Conservation (phyloP, 192 early-diverging fungal species). For the Backusella parvicylindrica region DNA sequence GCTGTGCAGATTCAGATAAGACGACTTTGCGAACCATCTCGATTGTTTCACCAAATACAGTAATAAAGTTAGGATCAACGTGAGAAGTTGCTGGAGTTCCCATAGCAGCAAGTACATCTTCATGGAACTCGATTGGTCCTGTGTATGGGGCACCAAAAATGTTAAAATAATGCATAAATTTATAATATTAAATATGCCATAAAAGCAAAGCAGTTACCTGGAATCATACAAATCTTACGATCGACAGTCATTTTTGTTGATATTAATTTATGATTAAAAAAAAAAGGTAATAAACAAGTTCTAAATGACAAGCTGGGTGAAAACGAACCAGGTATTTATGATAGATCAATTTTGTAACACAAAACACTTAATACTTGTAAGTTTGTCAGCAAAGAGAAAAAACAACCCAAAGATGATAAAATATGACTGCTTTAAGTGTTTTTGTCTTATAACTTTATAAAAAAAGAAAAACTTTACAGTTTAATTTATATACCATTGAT, state of each 20-base stretch:
- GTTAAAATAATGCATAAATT: neutral
- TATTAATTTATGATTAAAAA: neutral
- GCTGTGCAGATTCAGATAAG: conserved; percentile 77
- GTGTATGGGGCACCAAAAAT: neutral
- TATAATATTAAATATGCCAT: neutral
- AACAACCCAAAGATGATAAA: neutral
- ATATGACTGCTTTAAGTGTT: neutral
- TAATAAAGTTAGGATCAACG: conserved; percentile 85
- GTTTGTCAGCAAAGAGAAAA: conserved; percentile 2
- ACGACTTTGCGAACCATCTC: conserved; percentile 84
- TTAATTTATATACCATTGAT: neutral
- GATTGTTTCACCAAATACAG: conserved; percentile 81
- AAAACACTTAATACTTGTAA: conserved; percentile 8
- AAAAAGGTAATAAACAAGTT: neutral
- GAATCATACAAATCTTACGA: conserved; percentile 92
- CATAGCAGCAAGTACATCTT: conserved; percentile 80
- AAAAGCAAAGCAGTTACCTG: conserved; percentile 47
- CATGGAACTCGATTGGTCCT: conserved; percentile 95
- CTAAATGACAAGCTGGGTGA: neutral
- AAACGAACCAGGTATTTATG: neutral
- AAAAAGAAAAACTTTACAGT: conserved; percentile 6
- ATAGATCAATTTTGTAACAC: neutral
- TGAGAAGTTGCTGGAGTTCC: conserved; percentile 91
- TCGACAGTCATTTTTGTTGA: conserved; percentile 17
- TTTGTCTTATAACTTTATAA: neutral